Evolutionary conservation across 495 filamentous ascomycete species (phyloP).

Genomic region (Cairneyella variabilis): DNA sequence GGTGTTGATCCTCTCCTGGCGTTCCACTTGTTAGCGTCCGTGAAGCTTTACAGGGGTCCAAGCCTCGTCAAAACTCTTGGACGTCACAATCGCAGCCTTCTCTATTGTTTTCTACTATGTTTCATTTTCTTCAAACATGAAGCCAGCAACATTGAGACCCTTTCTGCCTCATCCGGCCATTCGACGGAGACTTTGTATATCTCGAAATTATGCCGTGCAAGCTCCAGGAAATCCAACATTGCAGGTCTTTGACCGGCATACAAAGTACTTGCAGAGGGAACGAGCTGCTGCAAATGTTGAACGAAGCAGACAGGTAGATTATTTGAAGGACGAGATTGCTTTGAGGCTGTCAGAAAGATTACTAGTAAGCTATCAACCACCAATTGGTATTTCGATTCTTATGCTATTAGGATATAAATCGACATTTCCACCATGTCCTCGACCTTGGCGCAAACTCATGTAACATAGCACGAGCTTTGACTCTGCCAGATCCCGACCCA

Average conservation of each 20-base stretch:
- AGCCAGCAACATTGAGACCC: conserved; percentile 11
- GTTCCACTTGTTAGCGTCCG: conserved; percentile 11
- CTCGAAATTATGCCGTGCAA: conserved; percentile 69
- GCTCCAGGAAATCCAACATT: conserved; percentile 69
- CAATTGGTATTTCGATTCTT: conserved; percentile 5
- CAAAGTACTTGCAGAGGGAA: conserved; percentile 88
- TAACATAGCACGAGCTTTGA: conserved; percentile 82
- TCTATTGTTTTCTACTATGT: background rate
- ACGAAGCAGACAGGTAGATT: conserved; percentile 75
- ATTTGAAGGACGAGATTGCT: conserved; percentile 89
- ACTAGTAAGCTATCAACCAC: conserved; percentile 48
- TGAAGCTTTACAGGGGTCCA: conserved; percentile 12
- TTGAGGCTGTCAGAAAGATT: conserved; percentile 80
- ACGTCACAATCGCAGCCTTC: conserved; percentile 16
- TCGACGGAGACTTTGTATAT: conserved; percentile 12
- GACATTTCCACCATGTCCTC: conserved; percentile 76
- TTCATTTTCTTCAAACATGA: conserved; percentile 13
- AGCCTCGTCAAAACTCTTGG: conserved; percentile 5
- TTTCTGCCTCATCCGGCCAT: conserved; percentile 17
- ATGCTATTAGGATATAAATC: conserved; percentile 74
- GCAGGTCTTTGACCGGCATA: conserved; percentile 85
- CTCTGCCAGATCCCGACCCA: conserved; percentile 60
- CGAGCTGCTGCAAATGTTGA: conserved; percentile 70
- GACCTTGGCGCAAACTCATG: conserved; percentile 95
- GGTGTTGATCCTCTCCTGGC: conserved; percentile 2